Evolutionary conservation across 192 early-diverging fungal species (phyloP), one percentile per base, ranked within the genome.

Genomic region (Gaertneriomyces sp.): DNA sequence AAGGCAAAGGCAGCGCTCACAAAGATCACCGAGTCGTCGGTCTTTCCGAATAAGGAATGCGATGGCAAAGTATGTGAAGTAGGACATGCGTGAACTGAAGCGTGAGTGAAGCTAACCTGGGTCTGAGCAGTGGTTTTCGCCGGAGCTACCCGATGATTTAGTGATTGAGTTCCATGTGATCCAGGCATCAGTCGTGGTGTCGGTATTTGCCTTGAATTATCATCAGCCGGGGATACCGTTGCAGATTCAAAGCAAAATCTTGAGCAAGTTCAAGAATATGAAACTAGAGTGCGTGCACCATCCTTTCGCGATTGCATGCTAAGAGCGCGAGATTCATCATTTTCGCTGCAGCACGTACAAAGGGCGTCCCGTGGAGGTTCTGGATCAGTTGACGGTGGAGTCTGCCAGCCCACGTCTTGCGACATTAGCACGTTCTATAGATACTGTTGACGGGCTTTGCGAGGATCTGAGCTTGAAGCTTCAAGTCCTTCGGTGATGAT

Each of bases 131-230:
- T 9, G 9, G 2, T 79, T 79, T 60, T 16, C 63, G n/a, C 77
- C 77, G 2, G 74, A 79, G 7, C 64, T 79, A n/a, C 68, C 77
- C 2, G 74, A 79, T 9, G 77, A 79, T 55, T 64, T 79, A 4
- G 58, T 79, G 0, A 58, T 76, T 45, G 74, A 79, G 58, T 73
- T 79, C 44, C 63, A 56, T 44, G 66, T 76, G 14, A 61, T 58
- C 38, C 53, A 58, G 2, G 53, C 54, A 47, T 53, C 63, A 11
- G 45, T 79, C n/a, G 51, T 73, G 17, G 53, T 69, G 16, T 66
- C 60, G n/a, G 50, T 79, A 4, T 66, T 60, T 39, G 67, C 67
- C 0, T 51, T 79, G 20, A 74, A 59, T 42, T 75, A 57, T 61
- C 76, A 74, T 41, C 70, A 71, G 43, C 56, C 49, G 19, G 70